A percentile compares a stretch with the other conserved stretches of the same genome.
Conservation (phyloP, 306 rosid species). For the Inga laurina region DNA sequence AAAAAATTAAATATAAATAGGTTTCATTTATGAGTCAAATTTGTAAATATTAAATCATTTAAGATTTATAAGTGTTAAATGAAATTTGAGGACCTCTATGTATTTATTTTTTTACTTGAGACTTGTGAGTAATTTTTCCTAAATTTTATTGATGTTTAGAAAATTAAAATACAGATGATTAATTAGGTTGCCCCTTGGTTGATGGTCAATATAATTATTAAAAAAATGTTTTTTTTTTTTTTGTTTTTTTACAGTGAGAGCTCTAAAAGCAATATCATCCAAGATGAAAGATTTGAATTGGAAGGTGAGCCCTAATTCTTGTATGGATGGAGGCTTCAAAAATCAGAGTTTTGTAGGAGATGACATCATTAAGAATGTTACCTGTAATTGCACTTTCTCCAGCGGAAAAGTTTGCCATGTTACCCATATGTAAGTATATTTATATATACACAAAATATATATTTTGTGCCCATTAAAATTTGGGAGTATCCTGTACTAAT, state of each 20-base stretch:
- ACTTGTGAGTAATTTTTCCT: not conserved
- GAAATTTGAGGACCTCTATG: not conserved
- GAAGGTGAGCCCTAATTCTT: constrained; percentile 55
- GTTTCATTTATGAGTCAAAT: not conserved
- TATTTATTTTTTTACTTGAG: not conserved
- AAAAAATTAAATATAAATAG: not conserved
- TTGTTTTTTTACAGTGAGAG: constrained; percentile 39
- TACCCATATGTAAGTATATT: constrained; percentile 47
- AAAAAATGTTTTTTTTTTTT: not conserved
- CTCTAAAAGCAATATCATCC: constrained; percentile 51
- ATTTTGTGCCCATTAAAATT: too few species aligned
- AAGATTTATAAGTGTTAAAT: too few species aligned
- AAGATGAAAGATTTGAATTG: constrained; percentile 47
- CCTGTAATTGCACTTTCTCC: constrained; percentile 53
- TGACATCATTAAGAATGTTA: constrained; percentile 38
- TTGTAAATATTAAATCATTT: not conserved
- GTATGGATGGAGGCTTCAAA: constrained; percentile 40
- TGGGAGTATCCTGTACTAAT: too few species aligned
- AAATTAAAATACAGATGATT: not conserved
- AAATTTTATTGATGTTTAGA: not conserved
- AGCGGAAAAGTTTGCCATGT: constrained; percentile 52
- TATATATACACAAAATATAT: too few species aligned
- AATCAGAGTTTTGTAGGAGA: not conserved
- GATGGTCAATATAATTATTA: not conserved
- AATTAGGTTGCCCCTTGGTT: not conserved